These are phyloP conservation scores for Microbotryum lychnidis-dioicae DNA, from an alignment of 1,284 basidiomycete species.

Conservation along the genomic window DNA sequence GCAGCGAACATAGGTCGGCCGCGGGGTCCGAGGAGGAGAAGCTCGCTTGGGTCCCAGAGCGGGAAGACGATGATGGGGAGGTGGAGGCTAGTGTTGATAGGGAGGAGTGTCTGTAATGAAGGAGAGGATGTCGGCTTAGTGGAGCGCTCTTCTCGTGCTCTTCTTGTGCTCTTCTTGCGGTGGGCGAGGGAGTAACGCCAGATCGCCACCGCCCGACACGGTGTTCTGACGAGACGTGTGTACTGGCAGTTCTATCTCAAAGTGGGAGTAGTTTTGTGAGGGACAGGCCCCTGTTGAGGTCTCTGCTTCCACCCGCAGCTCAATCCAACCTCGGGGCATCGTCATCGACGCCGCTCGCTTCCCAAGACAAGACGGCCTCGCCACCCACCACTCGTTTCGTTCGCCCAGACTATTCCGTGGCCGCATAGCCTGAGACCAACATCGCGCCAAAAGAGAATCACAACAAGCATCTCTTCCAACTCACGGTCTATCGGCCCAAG, in stretches of 20 bases:
- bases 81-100: neutral
- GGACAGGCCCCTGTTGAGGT: neutral
- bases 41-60: conserved; percentile 2
- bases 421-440: neutral
- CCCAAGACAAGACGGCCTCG: neutral
- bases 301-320: neutral
- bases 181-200: neutral
- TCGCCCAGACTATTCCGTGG: neutral
- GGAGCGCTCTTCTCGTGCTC: too few relatives aligned
- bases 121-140: neutral
- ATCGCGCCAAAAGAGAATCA: neutral
- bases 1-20: conserved; percentile 18
- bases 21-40: neutral
- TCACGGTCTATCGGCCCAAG: conserved; percentile 11
- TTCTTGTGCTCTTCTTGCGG: too few relatives aligned
- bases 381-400: too few relatives aligned
- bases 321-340: neutral
- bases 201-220: neutral
- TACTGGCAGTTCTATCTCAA: neutral
- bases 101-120: neutral
- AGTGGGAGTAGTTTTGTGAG: neutral
- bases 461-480: neutral
- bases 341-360: neutral
- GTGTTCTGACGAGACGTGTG: neutral
- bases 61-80: neutral